Percentiles rank a stretch among this genome's conserved stretches.
phyloP scores from a whole-genome alignment of 352 stramenopile species.

The Globisporangium iwayamae region DNA sequence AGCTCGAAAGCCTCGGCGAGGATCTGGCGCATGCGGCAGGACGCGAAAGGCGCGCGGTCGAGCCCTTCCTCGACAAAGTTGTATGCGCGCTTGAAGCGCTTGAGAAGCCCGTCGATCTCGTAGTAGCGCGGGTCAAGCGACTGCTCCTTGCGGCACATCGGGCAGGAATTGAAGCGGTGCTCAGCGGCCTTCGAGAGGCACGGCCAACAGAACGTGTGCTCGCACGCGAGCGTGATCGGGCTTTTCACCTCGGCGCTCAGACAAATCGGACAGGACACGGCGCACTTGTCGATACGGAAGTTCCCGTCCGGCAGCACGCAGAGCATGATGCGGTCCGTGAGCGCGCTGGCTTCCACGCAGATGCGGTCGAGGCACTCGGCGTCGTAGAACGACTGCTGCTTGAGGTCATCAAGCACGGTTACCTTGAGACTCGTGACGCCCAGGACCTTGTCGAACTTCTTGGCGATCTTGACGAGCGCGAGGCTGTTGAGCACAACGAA shows the following conservation, averaged over 20 bases:
- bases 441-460: slow-evolving; percentile 74
- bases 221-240: slow-evolving; percentile 66
- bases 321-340: slow-evolving; percentile 70
- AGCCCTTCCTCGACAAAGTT: slow-evolving; percentile 52
- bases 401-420: slow-evolving; percentile 48
- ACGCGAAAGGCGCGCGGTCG: slow-evolving; percentile 44
- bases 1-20: slow-evolving; percentile 59
- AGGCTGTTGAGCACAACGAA: slow-evolving; percentile 80
- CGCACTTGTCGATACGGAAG: slow-evolving; percentile 40
- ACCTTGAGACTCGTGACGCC: slow-evolving; percentile 26
- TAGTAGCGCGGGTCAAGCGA: slow-evolving; percentile 80
- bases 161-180: slow-evolving; percentile 73
- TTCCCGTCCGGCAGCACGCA: slow-evolving; percentile 67
- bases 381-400: slow-evolving; percentile 65
- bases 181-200: slow-evolving; percentile 69
- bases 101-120: slow-evolving; percentile 72
- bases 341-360: slow-evolving; percentile 36
- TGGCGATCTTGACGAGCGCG: slow-evolving; percentile 77
- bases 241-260: slow-evolving; percentile 58
- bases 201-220: slow-evolving; percentile 81
- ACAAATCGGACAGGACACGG: slow-evolving; percentile 69
- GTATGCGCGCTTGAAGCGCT: slow-evolving; percentile 73
- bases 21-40: slow-evolving; percentile 65
- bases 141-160: slow-evolving; percentile 63
- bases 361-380: slow-evolving; percentile 48